phyloP scores from a whole-genome alignment of 352 stramenopile species.

The Globisporangium iwayamae region DNA sequence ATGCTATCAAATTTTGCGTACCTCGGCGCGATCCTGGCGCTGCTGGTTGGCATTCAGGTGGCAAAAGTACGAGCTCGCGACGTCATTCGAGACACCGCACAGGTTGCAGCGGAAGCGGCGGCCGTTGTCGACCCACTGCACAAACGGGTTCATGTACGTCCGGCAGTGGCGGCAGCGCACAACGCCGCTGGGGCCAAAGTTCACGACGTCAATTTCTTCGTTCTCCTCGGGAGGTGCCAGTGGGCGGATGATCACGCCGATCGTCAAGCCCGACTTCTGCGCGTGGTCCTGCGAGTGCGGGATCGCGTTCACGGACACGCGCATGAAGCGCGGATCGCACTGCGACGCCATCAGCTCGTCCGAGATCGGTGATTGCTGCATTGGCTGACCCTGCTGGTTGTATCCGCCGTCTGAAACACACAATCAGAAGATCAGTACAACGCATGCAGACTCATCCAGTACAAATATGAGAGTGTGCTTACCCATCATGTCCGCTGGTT shows the following conservation, averaged over 20 bases:
- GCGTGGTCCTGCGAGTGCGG: slow-evolving; percentile 82
- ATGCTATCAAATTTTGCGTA: slow-evolving; percentile 41
- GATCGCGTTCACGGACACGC: slow-evolving; percentile 65
- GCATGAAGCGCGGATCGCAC: slow-evolving; percentile 82
- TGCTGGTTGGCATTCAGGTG: slow-evolving; percentile 94
- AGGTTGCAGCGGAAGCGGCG: slow-evolving; percentile 87
- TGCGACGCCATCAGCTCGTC: slow-evolving; percentile 73
- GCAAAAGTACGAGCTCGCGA: slow-evolving; percentile 97
- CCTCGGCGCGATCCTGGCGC: slow-evolving; percentile 91
- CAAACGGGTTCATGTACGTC: slow-evolving; percentile 90
- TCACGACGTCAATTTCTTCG: slow-evolving; percentile 80
- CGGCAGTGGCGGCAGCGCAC: slow-evolving; percentile 87
- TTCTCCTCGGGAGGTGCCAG: slow-evolving; percentile 62
- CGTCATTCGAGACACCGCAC: slow-evolving; percentile 86
- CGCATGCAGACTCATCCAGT: not conserved
- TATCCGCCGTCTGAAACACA: slow-evolving; percentile 43
- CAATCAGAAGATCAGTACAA: not conserved
- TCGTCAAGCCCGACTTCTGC: slow-evolving; percentile 81
- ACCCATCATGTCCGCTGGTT: slow-evolving; percentile 75
- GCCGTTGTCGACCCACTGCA: slow-evolving; percentile 88
- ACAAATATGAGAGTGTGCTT: slow-evolving; percentile 17
- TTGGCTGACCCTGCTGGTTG: slow-evolving; percentile 41
- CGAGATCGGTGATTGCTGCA: slow-evolving; percentile 51
- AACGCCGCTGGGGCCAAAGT: slow-evolving; percentile 82
- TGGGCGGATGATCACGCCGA: slow-evolving; percentile 82